Conservation (phyloP, 306 rosid species). For the Quercus suber region DNA sequence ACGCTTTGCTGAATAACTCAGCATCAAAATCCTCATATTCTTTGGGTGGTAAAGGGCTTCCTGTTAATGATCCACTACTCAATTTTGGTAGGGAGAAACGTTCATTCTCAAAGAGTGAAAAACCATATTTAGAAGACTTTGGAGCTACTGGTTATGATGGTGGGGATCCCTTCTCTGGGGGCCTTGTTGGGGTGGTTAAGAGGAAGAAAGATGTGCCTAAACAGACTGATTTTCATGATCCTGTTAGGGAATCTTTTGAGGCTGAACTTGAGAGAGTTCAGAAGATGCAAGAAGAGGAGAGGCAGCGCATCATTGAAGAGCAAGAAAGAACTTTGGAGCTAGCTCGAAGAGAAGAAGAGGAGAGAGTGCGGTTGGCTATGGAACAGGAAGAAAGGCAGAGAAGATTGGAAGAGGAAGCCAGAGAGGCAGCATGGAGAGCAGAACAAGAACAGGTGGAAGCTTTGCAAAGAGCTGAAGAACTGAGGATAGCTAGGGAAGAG, state of each 20-base stretch:
- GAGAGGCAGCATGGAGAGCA: constrained; percentile 94
- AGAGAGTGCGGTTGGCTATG: constrained; percentile 55
- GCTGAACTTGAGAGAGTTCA: constrained; percentile 99
- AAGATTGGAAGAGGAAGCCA: constrained; percentile 83
- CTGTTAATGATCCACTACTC: constrained; percentile 68
- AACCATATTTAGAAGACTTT: constrained; percentile 61
- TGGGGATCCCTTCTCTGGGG: constrained; percentile 56
- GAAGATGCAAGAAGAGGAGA: constrained; percentile 92
- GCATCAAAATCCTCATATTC: constrained; percentile 53
- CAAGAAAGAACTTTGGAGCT: constrained; percentile 80
- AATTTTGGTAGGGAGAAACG: constrained; percentile 88
- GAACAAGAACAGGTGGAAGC: constrained; percentile 78
- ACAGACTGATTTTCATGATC: constrained; percentile 87
- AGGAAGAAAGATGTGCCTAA: constrained; percentile 76
- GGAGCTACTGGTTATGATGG: constrained; percentile 72
- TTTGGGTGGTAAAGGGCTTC: constrained; percentile 56
- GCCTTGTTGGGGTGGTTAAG: constrained; percentile 77
- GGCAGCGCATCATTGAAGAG: constrained; percentile 71
- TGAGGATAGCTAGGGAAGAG: constrained; percentile 72
- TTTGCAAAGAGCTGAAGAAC: constrained; percentile 80
- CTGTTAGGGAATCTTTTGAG: constrained; percentile 94
- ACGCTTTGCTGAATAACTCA: constrained; percentile 42
- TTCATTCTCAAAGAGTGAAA: constrained; percentile 54
- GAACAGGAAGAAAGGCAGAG: constrained; percentile 88
- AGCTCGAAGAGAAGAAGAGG: constrained; percentile 92